These are phyloP conservation scores for Glycine latifolia DNA, from an alignment of 306 rosid genomes.

Conservation along the genomic window DNA sequence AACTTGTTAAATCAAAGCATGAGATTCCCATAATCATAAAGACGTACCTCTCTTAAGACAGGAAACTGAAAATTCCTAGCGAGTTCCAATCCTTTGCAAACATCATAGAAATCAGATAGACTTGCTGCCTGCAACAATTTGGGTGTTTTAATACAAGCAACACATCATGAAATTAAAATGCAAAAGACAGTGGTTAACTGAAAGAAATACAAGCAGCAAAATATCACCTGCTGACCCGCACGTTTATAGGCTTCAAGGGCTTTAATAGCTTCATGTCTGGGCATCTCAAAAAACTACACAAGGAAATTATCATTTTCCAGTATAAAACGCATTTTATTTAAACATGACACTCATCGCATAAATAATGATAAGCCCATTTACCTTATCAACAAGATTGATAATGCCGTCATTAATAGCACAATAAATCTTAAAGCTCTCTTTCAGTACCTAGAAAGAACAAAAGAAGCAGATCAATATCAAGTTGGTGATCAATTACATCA, in stretches of 20 bases:
- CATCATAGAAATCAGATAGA: conserved; percentile 93
- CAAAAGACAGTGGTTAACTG: background rate
- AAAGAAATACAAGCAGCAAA: conserved; percentile 19
- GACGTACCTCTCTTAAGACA: conserved; percentile 81
- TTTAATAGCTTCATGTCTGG: conserved; percentile 90
- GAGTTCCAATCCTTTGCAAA: conserved; percentile 95
- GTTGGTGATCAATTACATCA: conserved; percentile 11
- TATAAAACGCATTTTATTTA: conserved; percentile 10
- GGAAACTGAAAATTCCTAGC: conserved; percentile 99
- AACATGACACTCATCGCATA: conserved; percentile 6
- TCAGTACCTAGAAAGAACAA: conserved; percentile 80
- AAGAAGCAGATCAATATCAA: conserved; percentile 36
- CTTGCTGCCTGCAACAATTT: conserved; percentile 70
- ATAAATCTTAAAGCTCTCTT: conserved; percentile 94
- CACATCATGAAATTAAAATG: conserved; percentile 33
- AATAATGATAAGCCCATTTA: conserved; percentile 45
- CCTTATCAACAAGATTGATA: conserved; percentile 98
- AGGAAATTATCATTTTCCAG: conserved; percentile 35
- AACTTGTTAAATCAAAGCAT: conserved; percentile 20
- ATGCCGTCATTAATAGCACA: conserved; percentile 95
- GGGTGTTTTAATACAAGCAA: conserved; percentile 33
- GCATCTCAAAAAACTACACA: conserved; percentile 98
- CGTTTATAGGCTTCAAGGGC: conserved; percentile 95
- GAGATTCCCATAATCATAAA: conserved; percentile 21
- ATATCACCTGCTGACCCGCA: conserved; percentile 94